Evolutionary conservation across 352 stramenopile species (phyloP), one percentile per base, ranked within the genome.

Genomic region (Globisporangium paddicum): DNA sequence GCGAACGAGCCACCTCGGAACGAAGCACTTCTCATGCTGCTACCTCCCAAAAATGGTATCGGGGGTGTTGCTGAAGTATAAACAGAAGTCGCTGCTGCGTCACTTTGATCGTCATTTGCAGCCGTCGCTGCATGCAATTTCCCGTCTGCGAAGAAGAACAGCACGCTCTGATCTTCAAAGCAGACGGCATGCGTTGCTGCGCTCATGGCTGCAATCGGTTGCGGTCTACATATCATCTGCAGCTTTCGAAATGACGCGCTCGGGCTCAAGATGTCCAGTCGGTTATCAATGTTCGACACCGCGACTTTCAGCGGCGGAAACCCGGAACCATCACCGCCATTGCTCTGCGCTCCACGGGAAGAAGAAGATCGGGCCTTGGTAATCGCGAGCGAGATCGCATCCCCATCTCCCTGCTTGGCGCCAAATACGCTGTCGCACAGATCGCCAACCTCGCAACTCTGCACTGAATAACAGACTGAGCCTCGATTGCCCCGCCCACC

Each of bases 391-490:
- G 67, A 75, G 18, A 60, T 40, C 35, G 55, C 61, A 32, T 45
- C 41, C 11, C 66, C 50, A 13, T 55, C 28, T 61, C 32, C 58
- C 46, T 67, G 53, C 30, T 69, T 66, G 3, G 69, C 64, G 40
- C 63, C 73, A 71, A 90, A 75, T 46, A 90, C 64, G 26, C 71
- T 76, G n/a, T 55, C 64, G 38, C 66, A 86, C 35, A 79, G 50
- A 58, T 74, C 64, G 23, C 62, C 61, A 35, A 88, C 59, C 47
- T 90, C 76, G 62, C 72, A 88, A 44, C 70, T 79, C 60, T 85
- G 72, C 28, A 90, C 74, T 0, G 61, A 73, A 66, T 83, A 90
- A 1, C 57, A 72, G 1, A 63, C 37, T 44, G 41, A 63, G 10
- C 56, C 68, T 59, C 50, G 71, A 32, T 52, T 51, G n/a, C 32